Base-by-base conservation (phyloP, 352 stramenopile genomes). In the Pythium coloratum region DNA sequence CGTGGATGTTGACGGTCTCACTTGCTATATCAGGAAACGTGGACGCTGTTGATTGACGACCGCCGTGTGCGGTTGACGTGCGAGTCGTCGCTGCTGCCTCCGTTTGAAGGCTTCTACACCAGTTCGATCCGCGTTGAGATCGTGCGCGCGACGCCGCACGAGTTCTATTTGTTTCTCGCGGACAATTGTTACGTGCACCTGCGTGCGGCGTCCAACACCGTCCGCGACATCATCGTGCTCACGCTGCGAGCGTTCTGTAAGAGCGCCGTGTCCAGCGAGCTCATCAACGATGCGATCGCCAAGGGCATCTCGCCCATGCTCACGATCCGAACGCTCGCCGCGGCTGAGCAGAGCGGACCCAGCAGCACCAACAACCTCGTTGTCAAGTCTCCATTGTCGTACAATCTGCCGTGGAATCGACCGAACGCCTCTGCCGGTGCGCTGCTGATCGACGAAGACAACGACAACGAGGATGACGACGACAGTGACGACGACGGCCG, bases 221-320 rank as follows among this genome's bases (percentile, higher is more conserved):
- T 86, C 28, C 84, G 86, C 10, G 86, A 95, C 69, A 89, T 93
- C 54, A 89, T 95, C 67, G 80, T 88, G n/a, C 80, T 95, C 33
- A 92, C 86, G 24, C 74, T 95, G 26, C 82, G 78, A 14, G 81
- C 84, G 33, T 95, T 95, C 62, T 89, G 80, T 59, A 80, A 82
- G 34, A 76, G 79, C 57, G 84, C 84, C 6, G 69, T 94, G 10
- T 72, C 67, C 16, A 80, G 77, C 55, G 76, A 88, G 32, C 66
- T 66, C 0, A 80, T 77, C 44, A 73, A 81, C 42, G 73, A 80
- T 8, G 76, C 75, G 18, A 73, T 83, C 14, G 71, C 76, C 55
- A 77, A 76, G 36, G 81, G 86, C 16, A 69, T 86, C 20, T 91
- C 86, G 12, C 80, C 82, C 13, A 86, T 94, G 76, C 76, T 92